These are phyloP conservation scores for Pythium scleroteichum DNA, from an alignment of 352 stramenopile genomes.

Conservation along the genomic window DNA sequence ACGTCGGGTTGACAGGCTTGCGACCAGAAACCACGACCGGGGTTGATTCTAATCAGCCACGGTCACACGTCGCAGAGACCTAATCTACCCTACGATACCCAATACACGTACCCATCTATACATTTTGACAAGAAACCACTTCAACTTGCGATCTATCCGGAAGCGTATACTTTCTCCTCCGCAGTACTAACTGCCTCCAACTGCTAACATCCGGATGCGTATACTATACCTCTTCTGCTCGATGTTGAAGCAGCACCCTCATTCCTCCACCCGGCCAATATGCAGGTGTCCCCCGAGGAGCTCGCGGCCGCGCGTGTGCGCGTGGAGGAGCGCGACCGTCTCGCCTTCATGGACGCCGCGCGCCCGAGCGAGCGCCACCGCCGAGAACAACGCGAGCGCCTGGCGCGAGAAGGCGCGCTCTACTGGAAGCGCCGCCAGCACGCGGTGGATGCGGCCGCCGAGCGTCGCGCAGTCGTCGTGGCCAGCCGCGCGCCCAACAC, in stretches of 20 bases:
- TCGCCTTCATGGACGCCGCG: neutral
- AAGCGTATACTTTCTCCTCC: too few species aligned
- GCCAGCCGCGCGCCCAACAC: neutral
- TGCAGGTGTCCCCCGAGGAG: neutral
- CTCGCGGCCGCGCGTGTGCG: neutral
- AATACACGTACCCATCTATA: too few species aligned
- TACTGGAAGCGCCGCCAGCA: neutral
- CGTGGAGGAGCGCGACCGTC: neutral
- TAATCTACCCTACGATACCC: too few species aligned
- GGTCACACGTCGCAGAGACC: too few species aligned
- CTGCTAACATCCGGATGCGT: neutral
- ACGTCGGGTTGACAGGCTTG: too few species aligned
- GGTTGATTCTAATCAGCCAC: too few species aligned
- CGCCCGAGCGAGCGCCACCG: neutral
- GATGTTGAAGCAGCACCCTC: neutral
- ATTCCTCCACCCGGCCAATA: neutral
- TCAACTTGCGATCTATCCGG: too few species aligned
- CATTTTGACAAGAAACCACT: too few species aligned
- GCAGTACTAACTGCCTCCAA: too few species aligned
- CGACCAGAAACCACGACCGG: too few species aligned
- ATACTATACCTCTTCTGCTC: neutral
- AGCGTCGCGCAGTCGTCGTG: neutral
- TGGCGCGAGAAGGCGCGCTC: neutral
- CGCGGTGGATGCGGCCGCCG: neutral
- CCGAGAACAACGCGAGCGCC: neutral